These are phyloP conservation scores for Euphrasia arctica DNA, from an alignment of 305 asterid genomes.

Conservation along the genomic window DNA sequence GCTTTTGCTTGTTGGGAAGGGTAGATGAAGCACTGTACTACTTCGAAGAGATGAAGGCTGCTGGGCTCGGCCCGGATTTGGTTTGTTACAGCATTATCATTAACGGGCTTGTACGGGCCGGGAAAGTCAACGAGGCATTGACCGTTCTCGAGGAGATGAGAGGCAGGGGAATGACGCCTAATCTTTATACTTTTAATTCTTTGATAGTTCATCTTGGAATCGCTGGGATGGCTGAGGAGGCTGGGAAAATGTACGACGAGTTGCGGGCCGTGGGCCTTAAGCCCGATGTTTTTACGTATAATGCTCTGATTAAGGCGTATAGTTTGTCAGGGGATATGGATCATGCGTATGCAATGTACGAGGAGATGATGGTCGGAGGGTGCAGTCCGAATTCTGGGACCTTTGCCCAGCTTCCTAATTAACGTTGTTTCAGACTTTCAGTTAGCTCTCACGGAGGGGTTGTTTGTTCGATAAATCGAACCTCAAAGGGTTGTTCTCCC, in stretches of 20 bases:
- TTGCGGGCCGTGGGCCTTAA: constrained; percentile 55
- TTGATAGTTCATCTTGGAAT: constrained; percentile 70
- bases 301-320: constrained; percentile 84
- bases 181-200: constrained; percentile 77
- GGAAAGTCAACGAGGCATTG: constrained; percentile 54
- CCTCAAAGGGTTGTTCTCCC: background rate
- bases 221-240: constrained; percentile 72
- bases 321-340: constrained; percentile 68
- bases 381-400: constrained; percentile 81
- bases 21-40: constrained; percentile 62
- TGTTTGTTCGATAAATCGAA: background rate
- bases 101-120: constrained; percentile 71
- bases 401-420: constrained; percentile 87
- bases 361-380: constrained; percentile 88
- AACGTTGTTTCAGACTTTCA: no score
- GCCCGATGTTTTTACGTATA: constrained; percentile 84
- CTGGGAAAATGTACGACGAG: constrained; percentile 65
- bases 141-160: constrained; percentile 76
- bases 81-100: constrained; percentile 84
- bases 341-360: constrained; percentile 73
- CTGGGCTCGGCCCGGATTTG: constrained; percentile 91
- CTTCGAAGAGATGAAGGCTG: constrained; percentile 69
- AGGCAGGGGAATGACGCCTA: constrained; percentile 64
- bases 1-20: constrained; percentile 60
- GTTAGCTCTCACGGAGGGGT: no score